Evolutionary conservation across 345 rosid species (phyloP).

Genomic region (Sonneratia alba): DNA sequence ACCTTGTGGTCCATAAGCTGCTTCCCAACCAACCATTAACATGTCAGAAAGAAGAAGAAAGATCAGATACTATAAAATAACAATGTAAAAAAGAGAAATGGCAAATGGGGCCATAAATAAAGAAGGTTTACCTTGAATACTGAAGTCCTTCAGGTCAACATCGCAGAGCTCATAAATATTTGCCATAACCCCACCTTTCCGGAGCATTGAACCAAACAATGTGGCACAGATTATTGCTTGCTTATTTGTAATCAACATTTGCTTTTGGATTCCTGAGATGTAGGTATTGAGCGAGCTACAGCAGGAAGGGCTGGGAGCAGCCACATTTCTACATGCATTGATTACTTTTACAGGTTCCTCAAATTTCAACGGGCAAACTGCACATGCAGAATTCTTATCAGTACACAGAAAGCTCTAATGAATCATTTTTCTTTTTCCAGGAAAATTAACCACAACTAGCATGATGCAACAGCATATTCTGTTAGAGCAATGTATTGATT

Average conservation of each 20-base stretch:
- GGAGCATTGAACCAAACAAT: constrained; percentile 64
- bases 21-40: constrained; percentile 7
- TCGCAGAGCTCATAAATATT: constrained; percentile 91
- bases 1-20: constrained; percentile 92
- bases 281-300: constrained; percentile 82
- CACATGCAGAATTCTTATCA: constrained; percentile 15
- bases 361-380: constrained; percentile 89
- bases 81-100: not conserved
- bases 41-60: constrained; percentile 13
- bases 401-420: not conserved
- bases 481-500: not conserved
- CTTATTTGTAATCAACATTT: constrained; percentile 91
- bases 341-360: constrained; percentile 75
- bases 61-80: constrained; percentile 16
- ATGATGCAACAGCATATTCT: not conserved
- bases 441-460: not conserved
- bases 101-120: not conserved
- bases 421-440: not conserved
- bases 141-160: constrained; percentile 90
- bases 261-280: constrained; percentile 73
- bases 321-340: constrained; percentile 71
- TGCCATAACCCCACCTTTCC: constrained; percentile 80
- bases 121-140: constrained; percentile 61
- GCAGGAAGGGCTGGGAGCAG: constrained; percentile 88
- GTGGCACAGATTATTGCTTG: constrained; percentile 94